Conservation (phyloP, 2,329 filamentous ascomycete species). For the Tolypocladium inflatum region DNA sequence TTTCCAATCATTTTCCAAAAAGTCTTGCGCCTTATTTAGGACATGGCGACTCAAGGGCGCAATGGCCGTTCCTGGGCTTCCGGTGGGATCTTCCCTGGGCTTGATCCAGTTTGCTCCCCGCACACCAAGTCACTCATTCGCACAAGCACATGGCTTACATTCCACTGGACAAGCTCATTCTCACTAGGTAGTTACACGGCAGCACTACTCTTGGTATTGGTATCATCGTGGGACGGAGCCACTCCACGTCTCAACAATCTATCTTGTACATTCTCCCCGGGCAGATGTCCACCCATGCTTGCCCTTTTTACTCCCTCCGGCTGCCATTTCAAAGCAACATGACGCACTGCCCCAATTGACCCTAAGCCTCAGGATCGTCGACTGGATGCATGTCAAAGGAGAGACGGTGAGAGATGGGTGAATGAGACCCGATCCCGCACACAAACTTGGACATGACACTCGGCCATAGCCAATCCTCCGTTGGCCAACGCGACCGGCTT, state of each 20-base stretch:
- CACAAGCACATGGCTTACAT: background rate
- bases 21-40: too few relatives aligned
- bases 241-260: background rate
- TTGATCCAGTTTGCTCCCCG: background rate
- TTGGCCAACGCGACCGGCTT: too few relatives aligned
- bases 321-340: background rate
- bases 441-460: background rate
- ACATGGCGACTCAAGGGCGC: too few relatives aligned
- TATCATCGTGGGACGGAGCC: background rate
- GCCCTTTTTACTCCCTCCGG: background rate
- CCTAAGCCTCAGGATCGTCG: conserved; percentile 1
- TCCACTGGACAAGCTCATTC: background rate
- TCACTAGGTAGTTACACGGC: background rate
- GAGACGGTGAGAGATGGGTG: background rate
- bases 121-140: background rate
- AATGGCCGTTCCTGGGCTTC: background rate
- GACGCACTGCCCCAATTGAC: background rate
- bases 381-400: background rate
- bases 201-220: background rate
- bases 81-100: too few relatives aligned
- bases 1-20: too few relatives aligned
- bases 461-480: background rate
- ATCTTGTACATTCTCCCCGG: background rate
- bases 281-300: background rate
- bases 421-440: background rate